Conservation (phyloP, 179 eudicot genomes). For the Amaranthus tricolor region DNA sequence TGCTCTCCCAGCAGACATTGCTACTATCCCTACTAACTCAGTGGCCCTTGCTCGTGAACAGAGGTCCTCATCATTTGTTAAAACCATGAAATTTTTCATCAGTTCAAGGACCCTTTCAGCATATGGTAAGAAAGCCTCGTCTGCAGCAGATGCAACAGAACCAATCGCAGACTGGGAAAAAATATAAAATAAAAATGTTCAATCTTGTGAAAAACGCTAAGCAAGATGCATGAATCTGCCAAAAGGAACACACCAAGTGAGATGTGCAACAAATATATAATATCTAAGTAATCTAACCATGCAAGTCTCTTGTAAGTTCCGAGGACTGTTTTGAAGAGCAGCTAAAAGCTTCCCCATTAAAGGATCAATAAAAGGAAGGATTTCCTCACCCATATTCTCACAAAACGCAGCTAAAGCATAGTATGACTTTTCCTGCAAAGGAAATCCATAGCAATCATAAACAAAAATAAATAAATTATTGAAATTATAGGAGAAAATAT, state of each 20-base stretch:
- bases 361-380: constrained; percentile 89
- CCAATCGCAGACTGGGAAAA: constrained; percentile 89
- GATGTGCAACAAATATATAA: neutral
- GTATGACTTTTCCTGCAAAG: constrained; percentile 85
- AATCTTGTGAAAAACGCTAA: constrained; percentile 11
- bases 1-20: constrained; percentile 88
- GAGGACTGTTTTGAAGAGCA: constrained; percentile 78
- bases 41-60: constrained; percentile 91
- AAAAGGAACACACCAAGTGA: neutral
- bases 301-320: constrained; percentile 95
- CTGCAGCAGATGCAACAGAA: constrained; percentile 95
- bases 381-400: constrained; percentile 96
- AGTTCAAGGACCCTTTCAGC: constrained; percentile 94
- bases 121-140: constrained; percentile 87
- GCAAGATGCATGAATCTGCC: neutral
- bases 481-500: neutral
- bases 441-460: constrained; percentile 12
- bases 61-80: constrained; percentile 89
- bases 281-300: constrained; percentile 79
- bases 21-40: constrained; percentile 93
- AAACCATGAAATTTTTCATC: constrained; percentile 88
- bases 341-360: constrained; percentile 74
- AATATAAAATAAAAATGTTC: constrained; percentile 14
- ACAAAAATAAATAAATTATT: constrained; percentile 25
- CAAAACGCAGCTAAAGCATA: constrained; percentile 98